A percentile compares a stretch with the other conserved stretches of the same genome.
These are phyloP conservation scores for Cordyceps javanica DNA, from an alignment of 2,329 filamentous ascomycete genomes.

Conservation along the genomic window DNA sequence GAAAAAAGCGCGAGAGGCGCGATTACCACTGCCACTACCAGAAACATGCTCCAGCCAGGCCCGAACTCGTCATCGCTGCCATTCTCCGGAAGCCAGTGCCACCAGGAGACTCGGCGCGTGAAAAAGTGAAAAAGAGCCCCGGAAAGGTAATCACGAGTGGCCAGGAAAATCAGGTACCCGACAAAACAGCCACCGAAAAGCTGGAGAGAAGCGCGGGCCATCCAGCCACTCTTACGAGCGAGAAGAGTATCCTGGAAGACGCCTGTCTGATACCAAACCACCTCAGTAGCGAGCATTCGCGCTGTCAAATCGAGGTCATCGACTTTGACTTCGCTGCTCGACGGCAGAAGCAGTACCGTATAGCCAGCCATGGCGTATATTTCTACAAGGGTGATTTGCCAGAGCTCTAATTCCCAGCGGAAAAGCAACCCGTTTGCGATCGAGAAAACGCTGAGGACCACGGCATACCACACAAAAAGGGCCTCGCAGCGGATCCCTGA, in stretches of 20 bases:
- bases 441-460: not conserved
- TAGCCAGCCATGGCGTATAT: not conserved
- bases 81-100: not conserved
- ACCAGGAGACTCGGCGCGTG: not conserved
- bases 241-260: not conserved
- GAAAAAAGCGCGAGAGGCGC: not conserved
- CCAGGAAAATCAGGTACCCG: no score
- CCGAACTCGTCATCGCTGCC: not conserved
- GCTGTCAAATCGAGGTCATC: not conserved
- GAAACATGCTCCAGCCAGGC: not conserved
- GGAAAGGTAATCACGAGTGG: not conserved
- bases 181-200: no score
- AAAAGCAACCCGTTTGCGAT: not conserved
- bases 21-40: not conserved
- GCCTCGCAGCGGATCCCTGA: not conserved
- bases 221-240: not conserved
- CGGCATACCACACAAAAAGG: not conserved
- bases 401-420: not conserved
- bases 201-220: not conserved
- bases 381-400: not conserved
- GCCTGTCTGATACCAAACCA: not conserved
- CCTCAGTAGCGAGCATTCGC: not conserved
- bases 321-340: not conserved
- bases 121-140: not conserved
- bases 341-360: not conserved